Evolutionary conservation across 1,284 basidiomycete species (phyloP).

Genomic region (Ceratobasidium sp.): DNA sequence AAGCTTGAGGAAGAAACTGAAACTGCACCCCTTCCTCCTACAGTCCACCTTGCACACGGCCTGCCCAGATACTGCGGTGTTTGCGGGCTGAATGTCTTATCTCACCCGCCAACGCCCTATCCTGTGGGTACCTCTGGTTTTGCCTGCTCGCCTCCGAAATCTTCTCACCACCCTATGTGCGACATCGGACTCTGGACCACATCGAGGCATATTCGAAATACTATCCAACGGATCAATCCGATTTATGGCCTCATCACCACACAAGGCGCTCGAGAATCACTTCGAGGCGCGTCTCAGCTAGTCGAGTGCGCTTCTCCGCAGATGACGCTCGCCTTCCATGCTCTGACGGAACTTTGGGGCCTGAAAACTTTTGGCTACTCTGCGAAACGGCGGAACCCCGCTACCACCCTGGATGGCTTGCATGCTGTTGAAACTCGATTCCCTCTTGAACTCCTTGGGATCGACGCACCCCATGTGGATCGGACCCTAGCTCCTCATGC

Average conservation of each 20-base stretch:
- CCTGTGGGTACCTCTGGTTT: conserved; percentile 16
- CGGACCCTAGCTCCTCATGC: conserved; percentile 38
- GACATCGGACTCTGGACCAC: conserved; percentile 38
- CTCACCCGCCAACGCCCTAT: conserved; percentile 19
- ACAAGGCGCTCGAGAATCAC: conserved; percentile 13
- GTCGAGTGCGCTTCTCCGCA: conserved; percentile 35
- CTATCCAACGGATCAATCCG: conserved; percentile 22
- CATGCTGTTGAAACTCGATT: neutral
- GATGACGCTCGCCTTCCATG: conserved; percentile 36
- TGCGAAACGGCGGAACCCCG: conserved; percentile 16
- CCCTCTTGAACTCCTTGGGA: conserved; percentile 28
- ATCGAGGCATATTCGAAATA: neutral
- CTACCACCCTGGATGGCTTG: neutral
- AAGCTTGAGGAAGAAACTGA: conserved; percentile 17
- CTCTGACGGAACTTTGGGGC: conserved; percentile 17
- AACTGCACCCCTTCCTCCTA: neutral
- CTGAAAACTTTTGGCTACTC: conserved; percentile 35
- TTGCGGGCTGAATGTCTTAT: conserved; percentile 22
- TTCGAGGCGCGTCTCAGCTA: conserved; percentile 33
- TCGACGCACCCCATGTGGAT: conserved; percentile 37
- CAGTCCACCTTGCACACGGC: neutral
- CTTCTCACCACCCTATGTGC: conserved; percentile 24
- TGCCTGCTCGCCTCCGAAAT: neutral
- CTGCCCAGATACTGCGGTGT: conserved; percentile 17
- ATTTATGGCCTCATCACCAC: conserved; percentile 35